Evolutionary conservation across 2,329 filamentous ascomycete species (phyloP), one percentile per base, ranked within the genome.

Genomic region (Fonsecaea pedrosoi): DNA sequence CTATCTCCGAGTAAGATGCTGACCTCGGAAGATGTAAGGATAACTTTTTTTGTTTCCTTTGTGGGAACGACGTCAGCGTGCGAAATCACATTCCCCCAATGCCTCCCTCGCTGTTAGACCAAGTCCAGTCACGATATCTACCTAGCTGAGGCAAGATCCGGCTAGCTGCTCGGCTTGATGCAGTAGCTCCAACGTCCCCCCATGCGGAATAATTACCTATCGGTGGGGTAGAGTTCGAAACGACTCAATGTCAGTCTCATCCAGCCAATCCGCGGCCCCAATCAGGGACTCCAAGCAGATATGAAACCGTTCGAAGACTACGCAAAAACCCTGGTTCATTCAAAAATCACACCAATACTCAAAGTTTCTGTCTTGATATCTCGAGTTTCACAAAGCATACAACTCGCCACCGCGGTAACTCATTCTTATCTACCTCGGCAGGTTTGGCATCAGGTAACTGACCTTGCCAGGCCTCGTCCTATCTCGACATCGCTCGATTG

Each of bases 1-100:
- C 15, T 38, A 57, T 64, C 56, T 50, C 53, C 25, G 25, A 25
- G 25, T 25, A 25, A 56, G 64, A 64, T 64, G 65, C 56, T 60
- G 56, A 58, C 50, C 21, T 30, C 18, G 50, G 45, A 45, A 57
- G 10, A 42, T 35, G 9, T 37, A 32, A 45, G 25, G 18, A n/a
- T 13, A 34, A n/a, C 38, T 9, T 30, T 12, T 42, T 50, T 59
- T 38, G 13, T 15, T 37, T 45, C 45, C 13, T 42, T n/a, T 48
- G 13, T 21, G 18, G 18, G 48, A 30, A 65, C 60, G 64, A 69
- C 64, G 67, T 69, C 67, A 69, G 67, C 60, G 38, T 58, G 25
- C 67, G 42, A 63, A 50, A 40, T n/a, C 59, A 35, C 15, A 54
- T 42, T 55, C 56, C 37, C 30, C 37, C 54, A 35, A 37, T 18